phyloP scores from a whole-genome alignment of 306 rosid species.

The Rosa chinensis region DNA sequence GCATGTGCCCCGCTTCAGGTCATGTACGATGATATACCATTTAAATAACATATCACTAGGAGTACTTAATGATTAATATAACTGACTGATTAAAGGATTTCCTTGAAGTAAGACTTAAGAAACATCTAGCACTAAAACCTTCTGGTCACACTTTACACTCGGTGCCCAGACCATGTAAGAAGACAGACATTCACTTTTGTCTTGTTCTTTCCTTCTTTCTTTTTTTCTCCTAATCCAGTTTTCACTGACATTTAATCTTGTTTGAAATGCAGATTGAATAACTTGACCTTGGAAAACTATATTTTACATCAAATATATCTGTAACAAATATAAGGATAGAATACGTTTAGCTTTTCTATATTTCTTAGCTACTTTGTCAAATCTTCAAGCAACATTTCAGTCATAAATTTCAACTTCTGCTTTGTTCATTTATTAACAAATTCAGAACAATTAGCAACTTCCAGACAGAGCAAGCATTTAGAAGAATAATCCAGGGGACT shows the following conservation, averaged over 20 bases:
- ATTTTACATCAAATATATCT: background rate
- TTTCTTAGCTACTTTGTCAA: background rate
- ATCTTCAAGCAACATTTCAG: background rate
- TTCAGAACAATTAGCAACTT: constrained; percentile 1
- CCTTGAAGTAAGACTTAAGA: background rate
- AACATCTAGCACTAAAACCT: background rate
- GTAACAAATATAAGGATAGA: background rate
- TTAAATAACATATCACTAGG: background rate
- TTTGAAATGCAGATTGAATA: background rate
- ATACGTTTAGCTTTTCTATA: background rate
- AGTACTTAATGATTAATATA: background rate
- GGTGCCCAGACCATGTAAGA: background rate
- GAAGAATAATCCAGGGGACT: constrained; percentile 36
- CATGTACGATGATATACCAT: background rate
- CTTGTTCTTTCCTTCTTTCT: background rate
- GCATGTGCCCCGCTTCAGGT: constrained; percentile 12
- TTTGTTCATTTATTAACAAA: background rate
- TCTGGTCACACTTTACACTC: background rate
- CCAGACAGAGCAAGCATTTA: background rate
- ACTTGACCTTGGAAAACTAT: background rate
- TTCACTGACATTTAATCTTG: background rate
- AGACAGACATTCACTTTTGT: background rate
- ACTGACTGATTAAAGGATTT: constrained; percentile 18
- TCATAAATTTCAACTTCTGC: background rate
- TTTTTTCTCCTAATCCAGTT: background rate